Base-by-base conservation (phyloP, 208 protist genomes). In the Histomonas meleagridis region DNA sequence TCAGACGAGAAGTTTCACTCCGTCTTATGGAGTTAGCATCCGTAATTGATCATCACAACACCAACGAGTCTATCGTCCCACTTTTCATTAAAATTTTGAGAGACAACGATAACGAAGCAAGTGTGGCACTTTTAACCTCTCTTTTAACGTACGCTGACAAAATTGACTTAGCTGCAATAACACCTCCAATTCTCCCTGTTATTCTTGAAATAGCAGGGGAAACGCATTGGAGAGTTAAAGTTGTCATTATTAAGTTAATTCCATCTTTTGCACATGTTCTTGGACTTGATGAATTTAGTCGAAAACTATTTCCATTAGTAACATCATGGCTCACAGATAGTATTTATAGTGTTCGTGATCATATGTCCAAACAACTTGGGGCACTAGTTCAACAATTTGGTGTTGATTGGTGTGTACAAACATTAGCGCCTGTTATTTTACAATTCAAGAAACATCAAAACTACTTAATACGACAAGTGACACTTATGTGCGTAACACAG, bases 201-300 rank as follows among this genome's bases (percentile, higher is more conserved):
- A 86, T 86, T 86, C 76, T 86, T n/a, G 76, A 86, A 86, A 86
- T 86, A 55, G 76, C 76, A 16, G 43, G 76, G 7, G 76, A 86
- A 55, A 86, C 76, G 9, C 76, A 86, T 46, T 86, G 76, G 76
- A 40, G 76, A 38, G 76, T 86, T 35, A 86, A 86, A 49, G 40
- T 51, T 55, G 76, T 86, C 35, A 86, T 86, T 46, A 86, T 86
- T n/a, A 51, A 86, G 32, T n/a, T 86, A 9, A 86, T 86, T 48
- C 76, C 76, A 55, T 48, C 43, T 18, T 86, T 86, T 35, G 76
- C 76, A 53, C 51, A 86, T 12, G 46, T 86, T 14, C 35, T 86
- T 18, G 76, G 76, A 18, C 10, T 49, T 38, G 76, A 86, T 51
- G 76, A 86, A 32, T 86, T 86, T 46, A 46, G n/a, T 46, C 51